Percentiles rank a stretch among this genome's conserved stretches.
Conservation (phyloP, 768 basidiomycete genomes). For the Harrya chromipes region DNA sequence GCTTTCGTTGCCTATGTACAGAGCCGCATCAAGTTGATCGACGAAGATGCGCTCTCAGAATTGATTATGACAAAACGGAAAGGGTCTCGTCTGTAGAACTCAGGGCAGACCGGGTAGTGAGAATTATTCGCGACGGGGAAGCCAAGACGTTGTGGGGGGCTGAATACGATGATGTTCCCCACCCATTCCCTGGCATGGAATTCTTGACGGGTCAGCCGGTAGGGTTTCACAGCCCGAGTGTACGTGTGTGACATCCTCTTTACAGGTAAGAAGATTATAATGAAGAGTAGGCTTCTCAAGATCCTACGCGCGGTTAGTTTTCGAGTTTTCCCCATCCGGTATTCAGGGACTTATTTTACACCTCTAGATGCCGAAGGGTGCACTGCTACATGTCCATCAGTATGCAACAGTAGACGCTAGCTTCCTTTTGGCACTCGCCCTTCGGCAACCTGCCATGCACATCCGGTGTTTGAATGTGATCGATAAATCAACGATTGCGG, state of each 20-base stretch:
- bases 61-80: constrained; percentile 35
- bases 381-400: constrained; percentile 43
- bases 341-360: not conserved
- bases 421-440: constrained; percentile 36
- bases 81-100: constrained; percentile 39
- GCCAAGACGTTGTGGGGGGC: constrained; percentile 53
- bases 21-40: constrained; percentile 28
- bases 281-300: constrained; percentile 38
- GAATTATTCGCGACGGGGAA: constrained; percentile 52
- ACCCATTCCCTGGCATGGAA: constrained; percentile 73
- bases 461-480: constrained; percentile 29
- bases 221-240: not conserved
- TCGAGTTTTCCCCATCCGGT: not conserved
- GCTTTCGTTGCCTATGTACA: constrained; percentile 10
- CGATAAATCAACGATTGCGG: constrained; percentile 21
- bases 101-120: constrained; percentile 53
- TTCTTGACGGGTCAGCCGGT: constrained; percentile 60
- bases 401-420: constrained; percentile 39
- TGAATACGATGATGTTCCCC: constrained; percentile 49
- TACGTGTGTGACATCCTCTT: not conserved
- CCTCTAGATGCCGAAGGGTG: constrained; percentile 48
- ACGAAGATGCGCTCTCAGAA: constrained; percentile 48
- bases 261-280: constrained; percentile 33
- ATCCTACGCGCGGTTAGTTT: constrained; percentile 35
- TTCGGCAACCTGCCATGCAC: constrained; percentile 39